These are phyloP conservation scores for Thraustochytrium sp. DNA, from an alignment of 352 stramenopile genomes.

Conservation along the genomic window DNA sequence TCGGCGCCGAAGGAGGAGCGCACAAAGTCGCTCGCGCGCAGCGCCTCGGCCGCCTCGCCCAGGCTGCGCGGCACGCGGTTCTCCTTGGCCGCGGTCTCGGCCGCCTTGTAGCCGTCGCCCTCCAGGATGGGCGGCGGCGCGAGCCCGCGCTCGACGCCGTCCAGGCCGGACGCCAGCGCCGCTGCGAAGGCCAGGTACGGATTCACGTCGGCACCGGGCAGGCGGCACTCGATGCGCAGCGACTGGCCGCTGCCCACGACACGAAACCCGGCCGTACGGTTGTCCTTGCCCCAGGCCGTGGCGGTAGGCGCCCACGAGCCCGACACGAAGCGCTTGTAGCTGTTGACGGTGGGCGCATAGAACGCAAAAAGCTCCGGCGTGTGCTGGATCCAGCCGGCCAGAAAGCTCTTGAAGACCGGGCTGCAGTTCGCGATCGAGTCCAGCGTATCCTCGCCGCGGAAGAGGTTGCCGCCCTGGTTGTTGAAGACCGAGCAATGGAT, in stretches of 20 bases:
- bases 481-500: constrained; percentile 34
- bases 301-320: constrained; percentile 36
- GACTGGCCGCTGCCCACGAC: constrained; percentile 11
- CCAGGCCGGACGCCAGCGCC: constrained; percentile 21
- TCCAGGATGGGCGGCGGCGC: constrained; percentile 3
- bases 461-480: constrained; percentile 31
- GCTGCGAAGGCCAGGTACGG: constrained; percentile 43
- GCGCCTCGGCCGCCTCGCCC: neutral
- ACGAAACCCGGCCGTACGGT: constrained; percentile 43
- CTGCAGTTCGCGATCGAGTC: neutral
- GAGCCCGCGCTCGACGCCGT: constrained; percentile 28
- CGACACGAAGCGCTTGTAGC: constrained; percentile 41
- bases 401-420: constrained; percentile 36
- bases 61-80: neutral
- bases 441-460: neutral
- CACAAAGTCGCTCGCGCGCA: constrained; percentile 5
- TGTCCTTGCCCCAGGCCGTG: constrained; percentile 27
- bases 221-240: constrained; percentile 39
- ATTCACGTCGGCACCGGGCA: constrained; percentile 42
- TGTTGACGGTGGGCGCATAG: constrained; percentile 42
- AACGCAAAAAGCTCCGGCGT: constrained; percentile 36
- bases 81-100: neutral
- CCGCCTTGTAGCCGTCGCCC: constrained; percentile 40
- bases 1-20: neutral
- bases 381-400: constrained; percentile 42